Base-by-base conservation (phyloP, 306 rosid genomes). In the Gleditsia sinensis region DNA sequence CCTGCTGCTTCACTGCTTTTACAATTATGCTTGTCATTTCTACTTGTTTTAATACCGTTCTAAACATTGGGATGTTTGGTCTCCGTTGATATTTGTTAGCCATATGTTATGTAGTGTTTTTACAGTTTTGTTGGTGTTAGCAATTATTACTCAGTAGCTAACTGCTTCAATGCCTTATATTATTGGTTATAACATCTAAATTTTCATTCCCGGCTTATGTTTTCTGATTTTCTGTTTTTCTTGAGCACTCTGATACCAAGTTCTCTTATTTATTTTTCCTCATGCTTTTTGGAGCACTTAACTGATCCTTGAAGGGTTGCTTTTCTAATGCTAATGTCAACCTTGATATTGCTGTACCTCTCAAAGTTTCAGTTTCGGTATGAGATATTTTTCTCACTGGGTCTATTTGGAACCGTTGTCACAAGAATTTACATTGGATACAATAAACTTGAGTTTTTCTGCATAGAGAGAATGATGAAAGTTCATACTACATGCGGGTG, bases 131-230 rank as follows among this genome's bases (percentile, higher is more conserved):
- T 10, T 49, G 27, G 9, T 42, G 69, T 43, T 69, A 33, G 49
- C n/a, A 13, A 69, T 9, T 69, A 40, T 61, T 80, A 42, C 17
- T 80, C 68, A 68, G 57, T 69, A 51, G 6, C 24, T 46, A 51
- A 13, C 39, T n/a, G 61, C 37, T 61, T 75, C 11, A 1, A 3
- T 68, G 19, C 45, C 16, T 17, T 25, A 0, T 46, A 10, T 20
- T 40, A 28, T 28, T 28, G 32, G n/a, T 43, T 72, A 37, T 63
- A 4, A 7, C 16, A 20, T 50, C 0, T 34, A 4, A 6, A 7
- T 9, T 34, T 34, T 4, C 5, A 2, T 4, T 2, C 39, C 5
- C 5, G 39, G 32, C 3, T 28, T 28, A 28, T 28, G 32, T 28
- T 28, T 28, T 7, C 6, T n/a, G n/a, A n/a, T n/a, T 34, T 7